A percentile compares a stretch with the other conserved stretches of the same genome.
Conservation (phyloP, 805 yeast genomes). For the Lipomyces kockii region DNA sequence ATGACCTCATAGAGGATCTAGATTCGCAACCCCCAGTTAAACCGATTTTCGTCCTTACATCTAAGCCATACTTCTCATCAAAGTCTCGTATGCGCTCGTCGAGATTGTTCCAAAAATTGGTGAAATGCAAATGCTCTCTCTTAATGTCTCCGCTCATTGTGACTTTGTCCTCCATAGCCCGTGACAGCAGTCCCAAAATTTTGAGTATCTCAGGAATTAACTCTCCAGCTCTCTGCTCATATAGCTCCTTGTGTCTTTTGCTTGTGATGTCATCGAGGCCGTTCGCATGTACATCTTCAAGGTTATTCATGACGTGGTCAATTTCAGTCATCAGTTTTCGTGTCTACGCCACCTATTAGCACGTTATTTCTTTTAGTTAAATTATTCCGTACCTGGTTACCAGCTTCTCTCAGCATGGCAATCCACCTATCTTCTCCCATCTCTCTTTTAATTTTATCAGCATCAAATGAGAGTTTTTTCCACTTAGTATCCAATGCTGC, state of each 20-base stretch:
- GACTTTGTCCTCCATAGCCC: constrained; percentile 17
- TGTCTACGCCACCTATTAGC: constrained; percentile 8
- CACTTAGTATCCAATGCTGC: constrained; percentile 12
- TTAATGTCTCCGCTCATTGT: constrained; percentile 13
- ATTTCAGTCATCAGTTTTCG: constrained; percentile 20
- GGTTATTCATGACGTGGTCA: constrained; percentile 14
- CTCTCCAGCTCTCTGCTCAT: constrained; percentile 16
- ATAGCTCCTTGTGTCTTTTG: neutral
- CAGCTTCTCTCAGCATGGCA: constrained; percentile 15
- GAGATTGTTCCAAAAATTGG: constrained; percentile 23
- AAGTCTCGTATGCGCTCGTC: constrained; percentile 21
- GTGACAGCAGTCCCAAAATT: constrained; percentile 19
- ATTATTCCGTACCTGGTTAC: constrained; percentile 13
- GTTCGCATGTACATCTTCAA: constrained; percentile 9
- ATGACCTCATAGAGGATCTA: constrained; percentile 24
- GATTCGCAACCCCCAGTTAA: constrained; percentile 6
- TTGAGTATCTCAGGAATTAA: constrained; percentile 17
- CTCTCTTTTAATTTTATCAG: constrained; percentile 6
- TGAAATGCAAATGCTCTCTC: constrained; percentile 20
- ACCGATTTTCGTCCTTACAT: constrained; percentile 9
- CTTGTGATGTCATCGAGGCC: neutral
- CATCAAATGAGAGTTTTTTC: constrained; percentile 18
- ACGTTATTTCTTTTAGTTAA: neutral
- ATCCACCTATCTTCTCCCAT: constrained; percentile 34
- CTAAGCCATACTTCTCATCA: constrained; percentile 22